Evolutionary conservation across 352 stramenopile genomes (phyloP), one percentile per base, ranked within the genome.

Genomic region (Bremia lactucae): DNA sequence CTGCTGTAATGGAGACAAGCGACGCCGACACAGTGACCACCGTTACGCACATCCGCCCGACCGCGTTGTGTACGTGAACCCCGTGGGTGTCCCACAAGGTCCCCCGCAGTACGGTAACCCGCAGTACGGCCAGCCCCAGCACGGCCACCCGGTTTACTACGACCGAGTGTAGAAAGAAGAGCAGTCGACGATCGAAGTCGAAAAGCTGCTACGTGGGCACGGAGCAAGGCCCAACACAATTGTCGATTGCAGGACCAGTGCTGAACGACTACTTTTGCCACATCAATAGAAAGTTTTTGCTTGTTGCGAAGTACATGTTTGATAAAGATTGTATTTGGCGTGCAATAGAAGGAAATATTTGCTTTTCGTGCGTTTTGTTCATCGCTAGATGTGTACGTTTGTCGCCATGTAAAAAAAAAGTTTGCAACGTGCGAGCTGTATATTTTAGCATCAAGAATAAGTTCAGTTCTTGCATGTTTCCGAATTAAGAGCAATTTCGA

Each of bases 31-130:
- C 20, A 20, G 46, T 29, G 29, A 46, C 29, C 36, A 49, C 28
- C 49, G 39, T 33, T 35, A 49, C 37, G 34, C 29, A 9, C 37
- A 49, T 3, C 44, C 42, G 22, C 48, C 43, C 4, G 46, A 56
- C 34, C 42, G 52, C 25, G 48, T 64, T 2, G 60, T 69, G 15
- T 65, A 65, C 51, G 59, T 69, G 41, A 48, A 69, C 10, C 59
- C 59, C 4, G 59, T 69, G 14, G 44, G 49, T n/a, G 60, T 69
- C 8, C 55, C 65, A 10, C 44, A 23, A 38, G 40, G 47, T 0
- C 46, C 49, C 1, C 54, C 54, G 23, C 49, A 49, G 19, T 46
- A 50, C 25, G 49, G 48, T 0, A 23, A 52, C 23, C 42, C 22
- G 8, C 47, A 29, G 1, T 33, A 52, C 24, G n/a, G n/a, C n/a